phyloP scores from a whole-genome alignment of 192 early-diverging fungal genomes.

The Coemansia sp. region DNA sequence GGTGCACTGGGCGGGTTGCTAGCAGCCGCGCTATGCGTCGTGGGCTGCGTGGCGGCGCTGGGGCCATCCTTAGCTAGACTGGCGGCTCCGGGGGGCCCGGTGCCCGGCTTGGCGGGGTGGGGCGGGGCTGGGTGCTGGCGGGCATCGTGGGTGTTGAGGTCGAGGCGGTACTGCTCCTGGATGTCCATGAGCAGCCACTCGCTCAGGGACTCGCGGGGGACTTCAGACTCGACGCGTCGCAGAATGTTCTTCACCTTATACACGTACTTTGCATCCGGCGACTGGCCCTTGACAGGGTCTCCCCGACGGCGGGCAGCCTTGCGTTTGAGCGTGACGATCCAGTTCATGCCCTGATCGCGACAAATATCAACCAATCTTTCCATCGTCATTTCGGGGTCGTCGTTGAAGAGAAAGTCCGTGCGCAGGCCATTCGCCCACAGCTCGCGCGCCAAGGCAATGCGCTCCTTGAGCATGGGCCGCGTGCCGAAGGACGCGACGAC shows the following conservation, averaged over 20 bases:
- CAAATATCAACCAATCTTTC: slow-evolving; percentile 64
- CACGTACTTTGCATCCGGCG: slow-evolving; percentile 16
- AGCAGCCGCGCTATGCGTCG: background rate
- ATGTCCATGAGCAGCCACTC: slow-evolving; percentile 66
- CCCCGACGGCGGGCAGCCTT: slow-evolving; percentile 7
- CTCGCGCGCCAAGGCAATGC: slow-evolving; percentile 74
- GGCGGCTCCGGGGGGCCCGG: background rate
- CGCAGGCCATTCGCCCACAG: slow-evolving; percentile 76
- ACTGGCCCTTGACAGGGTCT: no score
- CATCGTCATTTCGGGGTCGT: slow-evolving; percentile 66
- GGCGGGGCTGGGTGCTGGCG: background rate
- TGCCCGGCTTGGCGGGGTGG: background rate
- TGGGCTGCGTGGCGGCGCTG: slow-evolving; percentile 8
- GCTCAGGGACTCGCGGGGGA: slow-evolving; percentile 58
- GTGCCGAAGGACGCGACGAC: slow-evolving; percentile 83
- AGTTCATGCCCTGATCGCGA: slow-evolving; percentile 70
- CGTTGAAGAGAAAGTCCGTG: slow-evolving; percentile 80
- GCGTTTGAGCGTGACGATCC: slow-evolving; percentile 74
- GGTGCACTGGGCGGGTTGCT: background rate
- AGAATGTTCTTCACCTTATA: slow-evolving; percentile 76
- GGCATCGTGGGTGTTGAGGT: slow-evolving; percentile 53
- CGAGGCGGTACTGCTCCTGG: slow-evolving; percentile 63
- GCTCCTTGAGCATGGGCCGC: slow-evolving; percentile 64
- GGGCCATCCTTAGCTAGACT: slow-evolving; percentile 2
- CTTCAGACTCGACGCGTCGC: slow-evolving; percentile 68